Percentiles rank a stretch among this genome's conserved stretches.
Evolutionary conservation across 805 yeast genomes (phyloP).

Genomic region (Hanseniaspora valbyensis): DNA sequence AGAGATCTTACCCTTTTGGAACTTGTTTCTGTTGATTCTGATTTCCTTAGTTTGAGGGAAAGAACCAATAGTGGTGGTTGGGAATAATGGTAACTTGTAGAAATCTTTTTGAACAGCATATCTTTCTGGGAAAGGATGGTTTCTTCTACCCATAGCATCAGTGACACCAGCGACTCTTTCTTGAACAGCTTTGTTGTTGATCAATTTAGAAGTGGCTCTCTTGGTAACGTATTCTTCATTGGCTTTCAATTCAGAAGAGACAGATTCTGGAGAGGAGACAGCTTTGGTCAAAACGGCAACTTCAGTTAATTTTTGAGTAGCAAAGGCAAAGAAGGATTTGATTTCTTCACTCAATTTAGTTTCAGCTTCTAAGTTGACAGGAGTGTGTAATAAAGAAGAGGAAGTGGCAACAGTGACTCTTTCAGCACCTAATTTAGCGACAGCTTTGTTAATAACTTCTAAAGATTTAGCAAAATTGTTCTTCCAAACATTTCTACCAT

Average conservation of each 20-base stretch:
- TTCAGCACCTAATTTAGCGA: slow-evolving; percentile 72
- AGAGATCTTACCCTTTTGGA: slow-evolving; percentile 90
- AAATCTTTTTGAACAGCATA: slow-evolving; percentile 73
- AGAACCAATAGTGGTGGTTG: slow-evolving; percentile 99
- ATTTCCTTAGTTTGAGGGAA: slow-evolving; percentile 99
- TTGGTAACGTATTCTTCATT: slow-evolving; percentile 78
- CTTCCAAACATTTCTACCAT: slow-evolving; percentile 99
- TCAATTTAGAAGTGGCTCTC: slow-evolving; percentile 75
- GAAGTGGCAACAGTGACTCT: slow-evolving; percentile 88
- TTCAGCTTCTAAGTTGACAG: slow-evolving; percentile 91
- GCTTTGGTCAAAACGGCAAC: slow-evolving; percentile 84
- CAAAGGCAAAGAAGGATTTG: slow-evolving; percentile 97
- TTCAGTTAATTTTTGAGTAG: slow-evolving; percentile 89
- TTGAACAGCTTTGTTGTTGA: slow-evolving; percentile 85
- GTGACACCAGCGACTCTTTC: slow-evolving; percentile 70
- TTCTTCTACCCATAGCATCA: slow-evolving; percentile 70
- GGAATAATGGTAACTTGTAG: slow-evolving; percentile 95
- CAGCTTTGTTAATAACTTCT: slow-evolving; percentile 68
- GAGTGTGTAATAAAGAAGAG: slow-evolving; percentile 94
- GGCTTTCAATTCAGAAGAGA: slow-evolving; percentile 63
- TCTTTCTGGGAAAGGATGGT: slow-evolving; percentile 76
- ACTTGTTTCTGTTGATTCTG: slow-evolving; percentile 96
- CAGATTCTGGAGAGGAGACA: slow-evolving; percentile 56
- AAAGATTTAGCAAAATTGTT: slow-evolving; percentile 84
- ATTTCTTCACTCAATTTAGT: slow-evolving; percentile 79